Evolutionary conservation across 2,329 filamentous ascomycete species (phyloP).

Genomic region (Alternaria sp.): DNA sequence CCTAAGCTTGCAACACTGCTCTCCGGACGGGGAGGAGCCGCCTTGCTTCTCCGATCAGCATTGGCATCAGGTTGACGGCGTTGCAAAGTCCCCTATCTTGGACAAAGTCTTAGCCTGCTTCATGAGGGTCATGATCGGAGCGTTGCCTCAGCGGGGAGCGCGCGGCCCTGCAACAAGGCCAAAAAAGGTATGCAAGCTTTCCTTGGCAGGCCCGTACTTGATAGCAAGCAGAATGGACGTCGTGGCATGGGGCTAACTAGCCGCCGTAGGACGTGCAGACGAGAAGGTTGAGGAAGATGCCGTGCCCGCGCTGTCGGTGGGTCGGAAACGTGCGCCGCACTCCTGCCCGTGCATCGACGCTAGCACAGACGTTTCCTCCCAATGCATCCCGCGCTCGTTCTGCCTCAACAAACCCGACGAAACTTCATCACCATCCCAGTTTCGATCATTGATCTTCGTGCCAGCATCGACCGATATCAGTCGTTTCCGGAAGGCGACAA

Average conservation of each 20-base stretch:
- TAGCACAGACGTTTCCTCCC: slow-evolving; percentile 8
- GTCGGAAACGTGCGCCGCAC: slow-evolving; percentile 9
- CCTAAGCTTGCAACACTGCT: slow-evolving; percentile 1
- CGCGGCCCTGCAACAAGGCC: slow-evolving; percentile 5
- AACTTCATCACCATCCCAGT: slow-evolving; percentile 6
- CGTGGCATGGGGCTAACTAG: slow-evolving; percentile 10
- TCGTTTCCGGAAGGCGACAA: neutral
- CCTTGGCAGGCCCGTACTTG: slow-evolving; percentile 9
- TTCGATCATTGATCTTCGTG: slow-evolving; percentile 11
- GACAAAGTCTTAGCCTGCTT: neutral
- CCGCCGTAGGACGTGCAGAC: slow-evolving; percentile 7
- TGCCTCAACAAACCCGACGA: slow-evolving; percentile 7
- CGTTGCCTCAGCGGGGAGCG: slow-evolving; percentile 6
- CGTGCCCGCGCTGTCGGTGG: slow-evolving; percentile 5
- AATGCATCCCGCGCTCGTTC: slow-evolving; percentile 3
- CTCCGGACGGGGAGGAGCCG: slow-evolving; percentile 16
- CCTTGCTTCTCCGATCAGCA: neutral
- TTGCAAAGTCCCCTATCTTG: slow-evolving; percentile 10
- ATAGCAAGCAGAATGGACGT: slow-evolving; percentile 6
- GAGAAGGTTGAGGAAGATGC: slow-evolving; percentile 7
- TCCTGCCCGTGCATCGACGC: slow-evolving; percentile 5
- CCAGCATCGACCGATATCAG: slow-evolving; percentile 4
- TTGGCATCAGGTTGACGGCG: neutral
- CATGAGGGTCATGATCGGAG: slow-evolving; percentile 14
- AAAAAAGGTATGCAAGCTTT: slow-evolving; percentile 11